Percentiles rank a stretch among this genome's conserved stretches.
Evolutionary conservation across 2,329 filamentous ascomycete species (phyloP).

Genomic region (Diaporthe longicolla): DNA sequence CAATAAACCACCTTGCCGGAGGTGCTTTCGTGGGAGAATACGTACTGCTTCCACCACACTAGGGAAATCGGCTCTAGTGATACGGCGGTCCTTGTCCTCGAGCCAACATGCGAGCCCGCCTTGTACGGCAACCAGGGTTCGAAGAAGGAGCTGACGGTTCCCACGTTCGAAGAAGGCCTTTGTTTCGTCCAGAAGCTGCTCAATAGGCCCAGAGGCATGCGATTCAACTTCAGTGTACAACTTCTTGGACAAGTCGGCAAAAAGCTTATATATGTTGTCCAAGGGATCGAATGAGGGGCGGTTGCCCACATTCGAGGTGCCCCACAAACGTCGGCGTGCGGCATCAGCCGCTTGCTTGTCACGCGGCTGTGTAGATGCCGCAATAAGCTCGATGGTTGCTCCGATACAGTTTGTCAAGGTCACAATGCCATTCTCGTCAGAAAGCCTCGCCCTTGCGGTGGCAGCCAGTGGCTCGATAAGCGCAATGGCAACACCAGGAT

Average conservation of each 20-base stretch:
- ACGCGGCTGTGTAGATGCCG: constrained; percentile 66
- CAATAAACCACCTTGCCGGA: constrained; percentile 36
- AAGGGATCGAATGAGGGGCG: constrained; percentile 71
- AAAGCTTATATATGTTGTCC: constrained; percentile 74
- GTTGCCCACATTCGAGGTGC: constrained; percentile 59
- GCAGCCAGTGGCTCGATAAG: constrained; percentile 81
- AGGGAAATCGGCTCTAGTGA: constrained; percentile 58
- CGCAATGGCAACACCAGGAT: constrained; percentile 75
- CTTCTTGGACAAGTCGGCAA: constrained; percentile 65
- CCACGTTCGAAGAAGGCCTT: constrained; percentile 66
- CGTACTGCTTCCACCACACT: constrained; percentile 62
- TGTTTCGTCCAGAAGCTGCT: constrained; percentile 67
- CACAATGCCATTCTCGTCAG: constrained; percentile 41
- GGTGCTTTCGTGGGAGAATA: constrained; percentile 36
- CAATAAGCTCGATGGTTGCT: constrained; percentile 60
- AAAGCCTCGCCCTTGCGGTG: constrained; percentile 58
- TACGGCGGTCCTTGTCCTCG: constrained; percentile 64
- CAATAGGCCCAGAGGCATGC: constrained; percentile 47
- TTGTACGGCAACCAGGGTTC: constrained; percentile 73
- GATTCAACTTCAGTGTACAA: constrained; percentile 63
- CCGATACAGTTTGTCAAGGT: constrained; percentile 50
- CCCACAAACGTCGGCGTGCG: constrained; percentile 77
- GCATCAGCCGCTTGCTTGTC: constrained; percentile 76
- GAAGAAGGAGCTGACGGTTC: constrained; percentile 64
- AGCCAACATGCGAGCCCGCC: constrained; percentile 75